Evolutionary conservation across 371 early-diverging fungal genomes (phyloP).

Genomic region (Mucor piriformis): DNA sequence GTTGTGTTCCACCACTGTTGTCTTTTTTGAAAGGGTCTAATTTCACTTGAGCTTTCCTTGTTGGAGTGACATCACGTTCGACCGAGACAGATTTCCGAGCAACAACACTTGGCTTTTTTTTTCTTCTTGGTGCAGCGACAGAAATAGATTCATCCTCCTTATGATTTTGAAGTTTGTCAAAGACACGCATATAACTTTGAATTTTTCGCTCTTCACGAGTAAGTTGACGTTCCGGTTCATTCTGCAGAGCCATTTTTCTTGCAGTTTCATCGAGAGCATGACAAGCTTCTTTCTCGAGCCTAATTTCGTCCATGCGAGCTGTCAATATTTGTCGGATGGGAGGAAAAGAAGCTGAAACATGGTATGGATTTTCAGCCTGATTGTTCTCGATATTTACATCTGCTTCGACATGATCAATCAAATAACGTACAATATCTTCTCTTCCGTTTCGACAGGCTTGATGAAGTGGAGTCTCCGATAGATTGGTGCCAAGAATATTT

Average conservation of each 20-base stretch:
- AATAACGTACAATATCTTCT: conserved; percentile 54
- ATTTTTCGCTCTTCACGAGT: conserved; percentile 76
- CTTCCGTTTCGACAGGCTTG: conserved; percentile 70
- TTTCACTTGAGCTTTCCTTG: conserved; percentile 47
- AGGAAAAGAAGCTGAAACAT: conserved; percentile 51
- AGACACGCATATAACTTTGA: conserved; percentile 54
- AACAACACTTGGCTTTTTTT: conserved; percentile 35
- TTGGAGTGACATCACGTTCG: conserved; percentile 41
- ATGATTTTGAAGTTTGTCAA: conserved; percentile 12
- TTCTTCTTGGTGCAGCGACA: not conserved
- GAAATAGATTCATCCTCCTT: not conserved
- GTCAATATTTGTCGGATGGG: conserved; percentile 39
- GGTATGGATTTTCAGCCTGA: conserved; percentile 57
- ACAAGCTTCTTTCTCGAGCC: conserved; percentile 38
- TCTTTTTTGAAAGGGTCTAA: conserved; percentile 53
- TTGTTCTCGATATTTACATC: conserved; percentile 58
- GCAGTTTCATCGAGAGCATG: conserved; percentile 41
- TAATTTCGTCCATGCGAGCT: conserved; percentile 46
- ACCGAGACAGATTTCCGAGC: conserved; percentile 56
- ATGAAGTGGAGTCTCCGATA: conserved; percentile 77
- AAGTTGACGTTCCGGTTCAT: conserved; percentile 33
- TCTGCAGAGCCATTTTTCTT: conserved; percentile 32
- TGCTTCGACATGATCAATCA: conserved; percentile 68
- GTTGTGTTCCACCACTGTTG: conserved; percentile 56
- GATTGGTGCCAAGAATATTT: conserved; percentile 50